A percentile compares a stretch with the other conserved stretches of the same genome.
Conservation (phyloP, 2,329 filamentous ascomycete species). For the Zymoseptoria tritici region DNA sequence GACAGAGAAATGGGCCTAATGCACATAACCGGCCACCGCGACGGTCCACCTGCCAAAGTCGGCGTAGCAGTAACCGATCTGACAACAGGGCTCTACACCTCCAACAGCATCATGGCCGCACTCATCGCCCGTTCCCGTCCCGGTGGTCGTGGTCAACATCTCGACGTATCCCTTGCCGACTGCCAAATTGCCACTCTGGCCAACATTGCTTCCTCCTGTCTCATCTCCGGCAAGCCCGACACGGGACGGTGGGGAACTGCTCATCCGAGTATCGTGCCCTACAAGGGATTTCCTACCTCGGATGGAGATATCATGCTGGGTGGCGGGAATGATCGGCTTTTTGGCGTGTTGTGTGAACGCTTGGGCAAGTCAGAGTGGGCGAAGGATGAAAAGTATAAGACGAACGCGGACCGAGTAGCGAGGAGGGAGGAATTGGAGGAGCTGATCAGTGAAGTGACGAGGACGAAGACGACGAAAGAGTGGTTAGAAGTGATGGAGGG, state of each 20-base stretch:
- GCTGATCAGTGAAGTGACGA: conserved; percentile 68
- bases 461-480: conserved; percentile 71
- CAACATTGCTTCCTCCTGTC: conserved; percentile 89
- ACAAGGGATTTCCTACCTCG: conserved; percentile 66
- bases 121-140: conserved; percentile 67
- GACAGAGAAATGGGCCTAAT: conserved; percentile 89
- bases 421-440: conserved; percentile 71
- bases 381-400: conserved; percentile 49
- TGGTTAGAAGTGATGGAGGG: conserved; percentile 85
- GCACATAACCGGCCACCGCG: conserved; percentile 89
- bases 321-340: conserved; percentile 57
- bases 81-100: conserved; percentile 90
- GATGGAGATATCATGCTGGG: conserved; percentile 59
- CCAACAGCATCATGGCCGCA: conserved; percentile 91
- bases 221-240: conserved; percentile 83
- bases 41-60: conserved; percentile 91
- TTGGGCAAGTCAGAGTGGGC: conserved; percentile 54
- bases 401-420: conserved; percentile 53
- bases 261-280: conserved; percentile 97
- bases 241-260: conserved; percentile 91
- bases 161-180: conserved; percentile 85
- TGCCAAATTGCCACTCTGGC: conserved; percentile 89
- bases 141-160: conserved; percentile 71
- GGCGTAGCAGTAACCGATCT: conserved; percentile 95
- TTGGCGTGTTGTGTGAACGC: conserved; percentile 51